Evolutionary conservation across 1,284 basidiomycete species (phyloP), one percentile per base, ranked within the genome.

Genomic region (Rhodotorula sp.): DNA sequence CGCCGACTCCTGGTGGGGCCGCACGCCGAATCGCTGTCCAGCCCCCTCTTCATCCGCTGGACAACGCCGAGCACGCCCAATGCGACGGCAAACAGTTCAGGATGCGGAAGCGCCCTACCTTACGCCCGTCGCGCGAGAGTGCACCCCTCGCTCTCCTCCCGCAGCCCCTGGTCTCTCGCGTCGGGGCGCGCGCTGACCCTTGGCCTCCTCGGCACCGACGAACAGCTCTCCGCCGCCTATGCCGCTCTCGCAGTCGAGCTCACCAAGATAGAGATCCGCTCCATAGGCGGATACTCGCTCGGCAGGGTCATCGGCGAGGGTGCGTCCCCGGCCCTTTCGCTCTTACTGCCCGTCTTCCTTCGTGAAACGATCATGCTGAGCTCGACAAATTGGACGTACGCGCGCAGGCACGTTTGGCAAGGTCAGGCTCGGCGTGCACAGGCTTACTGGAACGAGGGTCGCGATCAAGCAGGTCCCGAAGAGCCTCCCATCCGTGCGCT

Each of bases 401-500:
- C n/a, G 1, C 15, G 46, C 66, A 79, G 79, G 79, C 39, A 75
- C 78, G 27, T 81, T 80, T 63, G 80, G 80, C 46, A 79, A 74
- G 27, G 80, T 81, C 41, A 64, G 78, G 7, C 65, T 81, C 7
- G 79, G 76, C 36, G 73, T 79, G 2, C 77, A 81, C 62, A 71
- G 79, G 15, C 66, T 81, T 27, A 79, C 79, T 22, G 78, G 78
- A 19, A 76, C 89, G 60, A 88, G 92, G 67, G 93, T 97, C 74
- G 96, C 96, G 64, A 91, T 99, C 83, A 99, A 99, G 84, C 95
- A 98, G 83, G 94, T 99, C 73, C 94, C 96, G 50, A 98, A 98
- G 83, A 88, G 88, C 69, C 88, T 92, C 84, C 92, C 93, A 3
- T 85, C 93, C 37, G 69, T 70, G 10, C 36, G 63, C 54, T n/a